Evolutionary conservation across 2,329 filamentous ascomycete genomes (phyloP), one percentile per base, ranked within the genome.

Genomic region (Neofusicoccum ribis): DNA sequence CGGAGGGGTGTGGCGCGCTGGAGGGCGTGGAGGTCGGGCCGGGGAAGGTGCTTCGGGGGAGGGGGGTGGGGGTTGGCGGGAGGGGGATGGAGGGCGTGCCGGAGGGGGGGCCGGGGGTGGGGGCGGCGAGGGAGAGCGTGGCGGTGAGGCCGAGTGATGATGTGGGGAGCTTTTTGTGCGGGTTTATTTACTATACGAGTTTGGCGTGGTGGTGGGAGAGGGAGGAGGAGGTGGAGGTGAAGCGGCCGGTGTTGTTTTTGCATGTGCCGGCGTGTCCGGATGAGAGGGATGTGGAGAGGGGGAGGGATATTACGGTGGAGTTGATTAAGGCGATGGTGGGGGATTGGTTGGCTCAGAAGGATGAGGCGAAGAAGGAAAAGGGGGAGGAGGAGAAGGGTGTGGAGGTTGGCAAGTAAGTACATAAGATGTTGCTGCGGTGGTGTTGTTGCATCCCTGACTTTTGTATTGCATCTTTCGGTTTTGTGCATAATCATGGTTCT

Each of bases 131-230:
- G 31, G 36, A 6, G 17, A 70, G 70, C 15, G 68, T 74, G n/a
- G 76, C 76, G 60, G 71, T 78, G 3, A 69, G 74, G 56, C 65
- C 72, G n/a, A 79, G 73, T 36, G 73, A 79, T 49, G 78, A 81
- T 67, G 75, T 80, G 3, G 78, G 79, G 3, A 77, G 76, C 27
- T 81, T 76, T 69, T 69, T 81, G 5, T 82, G 80, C 70, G 79
- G 80, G 41, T 81, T 80, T 66, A 77, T 77, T n/a, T 81, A 81
- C 68, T 80, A 76, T 67, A 73, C 75, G 43, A 75, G 72, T 34
- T 67, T 82, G 66, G 74, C 74, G 3, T 74, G 72, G 68, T 76
- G 71, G 49, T 75, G 69, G 39, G 70, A 67, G 51, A 58, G 68
- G 69, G 51, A 70, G 66, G 27, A 69, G 69, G 5, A 66, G 63